A percentile compares a stretch with the other conserved stretches of the same genome.
phyloP scores from a whole-genome alignment of 202 grass and related monocot species.

The Zizania palustris region DNA sequence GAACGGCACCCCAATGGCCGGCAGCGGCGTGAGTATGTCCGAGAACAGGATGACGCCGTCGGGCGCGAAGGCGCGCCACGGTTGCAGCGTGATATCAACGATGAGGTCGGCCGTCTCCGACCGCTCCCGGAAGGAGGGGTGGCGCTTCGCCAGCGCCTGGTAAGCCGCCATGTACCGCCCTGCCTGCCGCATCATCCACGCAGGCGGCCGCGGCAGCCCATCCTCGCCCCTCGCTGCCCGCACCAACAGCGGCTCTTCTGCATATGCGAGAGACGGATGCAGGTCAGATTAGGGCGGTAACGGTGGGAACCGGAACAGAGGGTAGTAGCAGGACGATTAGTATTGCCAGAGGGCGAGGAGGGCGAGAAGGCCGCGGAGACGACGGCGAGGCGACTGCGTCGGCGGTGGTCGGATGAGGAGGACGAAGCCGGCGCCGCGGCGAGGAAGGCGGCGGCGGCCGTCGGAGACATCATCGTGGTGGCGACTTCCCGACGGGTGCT shows the following conservation, averaged over 20 bases:
- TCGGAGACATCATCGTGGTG: constrained; percentile 36
- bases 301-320: not conserved
- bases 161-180: constrained; percentile 90
- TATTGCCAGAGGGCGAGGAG: constrained; percentile 33
- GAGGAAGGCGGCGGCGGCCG: constrained; percentile 36
- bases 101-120: constrained; percentile 92
- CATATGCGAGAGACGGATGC: not conserved
- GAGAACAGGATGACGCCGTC: constrained; percentile 98
- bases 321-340: not conserved
- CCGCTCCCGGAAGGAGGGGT: constrained; percentile 90
- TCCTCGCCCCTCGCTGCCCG: constrained; percentile 77
- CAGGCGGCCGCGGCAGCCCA: constrained; percentile 63
- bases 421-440: constrained; percentile 20
- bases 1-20: constrained; percentile 88
- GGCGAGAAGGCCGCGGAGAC: constrained; percentile 37
- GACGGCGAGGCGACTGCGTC: constrained; percentile 15
- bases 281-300: constrained; percentile 39
- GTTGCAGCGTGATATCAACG: constrained; percentile 94
- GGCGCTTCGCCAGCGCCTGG: constrained; percentile 77
- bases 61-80: constrained; percentile 76
- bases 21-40: constrained; percentile 92
- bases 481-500: constrained; percentile 24
- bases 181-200: constrained; percentile 99
- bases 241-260: constrained; percentile 77
- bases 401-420: not conserved